A percentile compares a stretch with the other conserved stretches of the same genome.
These are phyloP conservation scores for Heterobasidion parviporum DNA, from an alignment of 1,284 basidiomycete species.

Conservation along the genomic window DNA sequence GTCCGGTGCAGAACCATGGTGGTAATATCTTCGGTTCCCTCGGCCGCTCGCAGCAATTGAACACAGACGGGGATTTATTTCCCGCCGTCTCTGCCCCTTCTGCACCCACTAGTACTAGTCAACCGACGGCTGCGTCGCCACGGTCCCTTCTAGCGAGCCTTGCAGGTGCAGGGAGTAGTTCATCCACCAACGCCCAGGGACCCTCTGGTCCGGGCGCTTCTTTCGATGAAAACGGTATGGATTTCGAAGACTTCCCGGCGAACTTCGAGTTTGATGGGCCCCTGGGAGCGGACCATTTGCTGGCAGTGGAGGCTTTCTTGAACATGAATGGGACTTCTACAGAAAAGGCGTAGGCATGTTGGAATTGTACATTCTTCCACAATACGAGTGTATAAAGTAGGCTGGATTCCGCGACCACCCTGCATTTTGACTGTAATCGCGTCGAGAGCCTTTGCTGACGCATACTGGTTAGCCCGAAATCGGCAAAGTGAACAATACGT, in stretches of 20 bases:
- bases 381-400: no score
- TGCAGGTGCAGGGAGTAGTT: not conserved
- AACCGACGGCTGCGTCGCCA: not conserved
- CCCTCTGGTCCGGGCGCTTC: constrained; percentile 15
- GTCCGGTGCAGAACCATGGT: constrained; percentile 1
- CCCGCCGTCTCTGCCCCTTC: not conserved
- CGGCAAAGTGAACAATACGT: no score
- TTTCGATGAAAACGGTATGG: constrained; percentile 32
- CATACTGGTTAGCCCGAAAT: no score
- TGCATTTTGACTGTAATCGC: no score
- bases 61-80: not conserved
- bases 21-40: constrained; percentile 16
- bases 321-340: constrained; percentile 3
- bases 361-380: not conserved
- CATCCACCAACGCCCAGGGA: not conserved
- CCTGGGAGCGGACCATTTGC: constrained; percentile 15
- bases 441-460: no score
- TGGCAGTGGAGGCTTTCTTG: constrained; percentile 25
- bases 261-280: constrained; percentile 22
- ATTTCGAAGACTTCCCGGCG: constrained; percentile 27
- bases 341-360: not conserved
- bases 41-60: not conserved
- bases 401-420: no score
- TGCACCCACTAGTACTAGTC: not conserved
- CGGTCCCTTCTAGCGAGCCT: not conserved